These are phyloP conservation scores for Candida freyschussii DNA, from an alignment of 1,139 yeast genomes.

Conservation along the genomic window DNA sequence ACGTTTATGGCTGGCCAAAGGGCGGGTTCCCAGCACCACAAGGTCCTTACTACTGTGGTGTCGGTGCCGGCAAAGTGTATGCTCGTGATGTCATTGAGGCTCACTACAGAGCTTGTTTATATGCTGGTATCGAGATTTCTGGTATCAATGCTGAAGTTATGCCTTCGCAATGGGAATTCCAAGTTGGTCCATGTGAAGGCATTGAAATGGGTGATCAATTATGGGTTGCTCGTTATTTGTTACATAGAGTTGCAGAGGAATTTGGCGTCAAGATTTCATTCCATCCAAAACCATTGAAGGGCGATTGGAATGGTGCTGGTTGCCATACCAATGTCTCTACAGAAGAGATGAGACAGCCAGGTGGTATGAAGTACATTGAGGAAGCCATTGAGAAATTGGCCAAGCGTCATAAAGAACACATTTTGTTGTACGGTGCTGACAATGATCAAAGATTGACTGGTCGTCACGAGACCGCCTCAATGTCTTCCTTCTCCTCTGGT, in stretches of 20 bases:
- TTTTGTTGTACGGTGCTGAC: conserved; percentile 91
- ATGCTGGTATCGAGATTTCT: conserved; percentile 82
- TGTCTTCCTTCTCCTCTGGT: conserved; percentile 88
- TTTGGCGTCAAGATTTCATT: conserved; percentile 97
- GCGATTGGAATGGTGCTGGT: conserved; percentile 99
- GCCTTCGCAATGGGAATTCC: conserved; percentile 99
- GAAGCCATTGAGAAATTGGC: conserved; percentile 90
- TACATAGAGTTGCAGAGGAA: conserved; percentile 96
- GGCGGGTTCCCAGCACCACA: conserved; percentile 99
- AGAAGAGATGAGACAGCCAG: conserved; percentile 82
- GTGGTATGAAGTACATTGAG: conserved; percentile 94
- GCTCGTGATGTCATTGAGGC: conserved; percentile 99
- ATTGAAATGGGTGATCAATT: conserved; percentile 95
- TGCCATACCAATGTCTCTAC: conserved; percentile 99
- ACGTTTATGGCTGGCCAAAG: conserved; percentile 98
- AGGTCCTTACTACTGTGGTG: conserved; percentile 99
- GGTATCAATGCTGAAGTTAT: conserved; percentile 99
- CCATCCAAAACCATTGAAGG: conserved; percentile 98
- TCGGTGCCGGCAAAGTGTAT: conserved; percentile 96
- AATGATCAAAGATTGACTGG: conserved; percentile 95
- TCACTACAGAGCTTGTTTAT: conserved; percentile 96
- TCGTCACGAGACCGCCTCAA: conserved; percentile 96
- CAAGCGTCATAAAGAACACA: conserved; percentile 95
- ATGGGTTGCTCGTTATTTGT: conserved; percentile 92
- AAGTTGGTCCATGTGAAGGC: conserved; percentile 97